A percentile compares a stretch with the other conserved stretches of the same genome.
phyloP scores from a whole-genome alignment of 179 eudicot species.

The Vitellaria paradoxa region DNA sequence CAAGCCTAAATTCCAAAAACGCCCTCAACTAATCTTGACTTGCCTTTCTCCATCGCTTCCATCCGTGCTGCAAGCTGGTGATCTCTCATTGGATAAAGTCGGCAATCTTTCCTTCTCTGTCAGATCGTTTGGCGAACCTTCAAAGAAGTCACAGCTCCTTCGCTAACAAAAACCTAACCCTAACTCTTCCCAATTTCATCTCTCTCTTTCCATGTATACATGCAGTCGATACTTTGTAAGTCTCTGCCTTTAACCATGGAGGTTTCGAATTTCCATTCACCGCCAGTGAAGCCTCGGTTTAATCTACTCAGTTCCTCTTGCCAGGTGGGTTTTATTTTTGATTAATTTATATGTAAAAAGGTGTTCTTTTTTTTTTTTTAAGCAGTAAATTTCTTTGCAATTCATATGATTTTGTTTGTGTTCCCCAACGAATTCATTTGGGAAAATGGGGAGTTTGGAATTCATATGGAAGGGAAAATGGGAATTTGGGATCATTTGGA shows the following conservation, averaged over 20 bases:
- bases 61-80: neutral
- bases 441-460: neutral
- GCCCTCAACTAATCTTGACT: too few relatives aligned
- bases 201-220: neutral
- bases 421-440: neutral
- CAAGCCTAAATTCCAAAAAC: too few relatives aligned
- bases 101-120: neutral
- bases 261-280: neutral
- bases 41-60: too few relatives aligned
- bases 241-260: constrained; percentile 9
- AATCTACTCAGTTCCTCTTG: neutral
- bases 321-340: neutral
- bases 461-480: too few relatives aligned
- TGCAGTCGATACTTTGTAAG: neutral
- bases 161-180: neutral
- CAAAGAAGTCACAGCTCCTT: neutral
- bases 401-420: neutral
- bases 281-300: constrained; percentile 4
- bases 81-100: neutral
- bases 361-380: neutral
- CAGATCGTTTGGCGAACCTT: neutral
- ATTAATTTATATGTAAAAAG: neutral
- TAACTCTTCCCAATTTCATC: neutral
- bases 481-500: too few relatives aligned
- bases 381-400: neutral